Conservation (phyloP, 78 protist species). For the Acrasis kona region DNA sequence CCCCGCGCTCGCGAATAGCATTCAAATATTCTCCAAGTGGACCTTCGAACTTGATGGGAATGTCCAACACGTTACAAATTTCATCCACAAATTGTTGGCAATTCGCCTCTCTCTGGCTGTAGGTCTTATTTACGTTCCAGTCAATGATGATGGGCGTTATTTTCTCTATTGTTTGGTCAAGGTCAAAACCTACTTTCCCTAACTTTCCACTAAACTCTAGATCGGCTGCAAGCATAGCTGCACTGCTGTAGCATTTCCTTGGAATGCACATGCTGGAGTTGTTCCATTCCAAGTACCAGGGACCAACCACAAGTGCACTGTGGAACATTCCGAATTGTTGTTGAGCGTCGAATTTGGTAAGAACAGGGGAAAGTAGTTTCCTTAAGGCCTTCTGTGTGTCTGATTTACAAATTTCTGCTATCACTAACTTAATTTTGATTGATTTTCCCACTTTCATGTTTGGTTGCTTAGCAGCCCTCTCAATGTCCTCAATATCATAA, state of each 20-base stretch:
- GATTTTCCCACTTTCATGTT: background rate
- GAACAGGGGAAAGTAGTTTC: background rate
- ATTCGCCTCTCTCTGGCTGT: background rate
- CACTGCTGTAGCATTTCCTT: background rate
- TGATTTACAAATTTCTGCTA: slow-evolving; percentile 2
- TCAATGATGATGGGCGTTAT: background rate
- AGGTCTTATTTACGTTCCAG: background rate
- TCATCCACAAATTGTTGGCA: background rate
- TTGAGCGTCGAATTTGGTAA: background rate
- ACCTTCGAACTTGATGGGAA: background rate
- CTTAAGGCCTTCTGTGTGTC: background rate
- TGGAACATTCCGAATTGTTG: background rate
- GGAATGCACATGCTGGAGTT: background rate
- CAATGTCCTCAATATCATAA: background rate
- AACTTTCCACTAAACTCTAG: background rate
- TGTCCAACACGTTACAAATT: background rate
- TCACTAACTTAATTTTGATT: background rate
- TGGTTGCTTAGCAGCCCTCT: background rate
- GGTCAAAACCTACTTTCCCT: background rate
- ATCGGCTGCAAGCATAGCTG: background rate
- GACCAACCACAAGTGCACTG: background rate
- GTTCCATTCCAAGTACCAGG: background rate
- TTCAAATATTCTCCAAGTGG: background rate
- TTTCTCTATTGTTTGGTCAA: background rate
- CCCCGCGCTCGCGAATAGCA: background rate